Percentiles rank a stretch among this genome's conserved stretches.
Conservation (phyloP, 805 yeast genomes). For the Ogataea sp. region DNA sequence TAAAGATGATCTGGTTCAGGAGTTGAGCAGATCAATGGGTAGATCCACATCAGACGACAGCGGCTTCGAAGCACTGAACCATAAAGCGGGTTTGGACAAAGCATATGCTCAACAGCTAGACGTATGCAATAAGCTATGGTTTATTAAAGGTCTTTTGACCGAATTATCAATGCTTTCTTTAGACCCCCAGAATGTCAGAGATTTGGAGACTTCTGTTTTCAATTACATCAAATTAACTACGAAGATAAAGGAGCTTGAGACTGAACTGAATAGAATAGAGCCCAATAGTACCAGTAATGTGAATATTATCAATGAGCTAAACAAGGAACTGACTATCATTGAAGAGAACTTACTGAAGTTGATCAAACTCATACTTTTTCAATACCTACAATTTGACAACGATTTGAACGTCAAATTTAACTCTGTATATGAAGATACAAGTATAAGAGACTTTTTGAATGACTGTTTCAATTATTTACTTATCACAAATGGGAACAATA, state of each 20-base stretch:
- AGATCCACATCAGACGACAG: background rate
- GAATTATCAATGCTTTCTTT: conserved; percentile 12
- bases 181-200: too few species aligned
- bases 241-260: conserved; percentile 1
- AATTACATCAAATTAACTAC: conserved; percentile 10
- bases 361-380: conserved; percentile 4
- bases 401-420: conserved; percentile 6
- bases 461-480: conserved; percentile 6
- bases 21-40: background rate
- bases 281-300: background rate
- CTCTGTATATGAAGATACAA: conserved; percentile 5
- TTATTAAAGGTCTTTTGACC: conserved; percentile 20
- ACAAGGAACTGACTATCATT: background rate
- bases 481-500: conserved; percentile 1
- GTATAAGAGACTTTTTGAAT: conserved; percentile 11
- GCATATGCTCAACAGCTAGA: conserved; percentile 19
- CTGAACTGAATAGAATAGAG: background rate
- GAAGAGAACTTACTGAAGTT: conserved; percentile 4
- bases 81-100: conserved; percentile 3
- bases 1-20: conserved; percentile 1
- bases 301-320: conserved; percentile 4
- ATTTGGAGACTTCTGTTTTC: conserved; percentile 9
- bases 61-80: background rate
- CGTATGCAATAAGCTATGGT: conserved; percentile 23
- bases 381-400: conserved; percentile 10